Conservation (phyloP, 495 filamentous ascomycete genomes). For the Xylaria longipes region DNA sequence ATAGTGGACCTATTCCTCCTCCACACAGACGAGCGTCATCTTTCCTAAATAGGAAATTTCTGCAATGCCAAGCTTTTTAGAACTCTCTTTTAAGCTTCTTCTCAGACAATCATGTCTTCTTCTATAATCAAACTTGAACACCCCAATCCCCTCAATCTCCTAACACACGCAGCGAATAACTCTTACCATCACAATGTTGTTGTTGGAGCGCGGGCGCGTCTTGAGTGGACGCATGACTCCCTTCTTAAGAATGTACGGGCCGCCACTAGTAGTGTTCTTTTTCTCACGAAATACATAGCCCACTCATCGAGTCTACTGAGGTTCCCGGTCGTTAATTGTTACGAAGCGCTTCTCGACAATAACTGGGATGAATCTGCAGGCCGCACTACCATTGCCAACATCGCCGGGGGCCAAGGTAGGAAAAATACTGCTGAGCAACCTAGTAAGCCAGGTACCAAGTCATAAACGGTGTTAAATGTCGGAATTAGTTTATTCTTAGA, state of each 20-base stretch:
- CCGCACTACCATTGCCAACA: too few relatives aligned
- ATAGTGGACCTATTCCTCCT: neutral
- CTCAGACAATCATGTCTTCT: neutral
- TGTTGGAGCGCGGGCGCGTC: neutral
- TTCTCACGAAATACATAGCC: too few relatives aligned
- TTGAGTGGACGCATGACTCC: neutral
- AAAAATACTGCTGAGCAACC: neutral
- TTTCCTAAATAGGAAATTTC: constrained; percentile 10
- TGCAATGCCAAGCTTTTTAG: constrained; percentile 5
- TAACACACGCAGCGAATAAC: neutral
- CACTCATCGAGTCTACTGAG: too few relatives aligned
- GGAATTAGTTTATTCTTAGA: neutral
- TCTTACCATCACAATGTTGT: neutral
- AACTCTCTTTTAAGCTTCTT: neutral
- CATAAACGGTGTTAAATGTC: neutral
- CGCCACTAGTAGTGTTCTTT: too few relatives aligned
- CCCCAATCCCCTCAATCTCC: neutral
- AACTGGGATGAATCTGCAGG: too few relatives aligned
- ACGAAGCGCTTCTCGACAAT: neutral
- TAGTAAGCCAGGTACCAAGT: neutral
- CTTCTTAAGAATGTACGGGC: too few relatives aligned
- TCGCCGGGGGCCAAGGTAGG: too few relatives aligned
- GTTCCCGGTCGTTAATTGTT: neutral
- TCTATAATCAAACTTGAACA: neutral
- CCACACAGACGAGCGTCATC: constrained; percentile 3